Conservation (phyloP, 345 rosid species). For the Pistacia vera region DNA sequence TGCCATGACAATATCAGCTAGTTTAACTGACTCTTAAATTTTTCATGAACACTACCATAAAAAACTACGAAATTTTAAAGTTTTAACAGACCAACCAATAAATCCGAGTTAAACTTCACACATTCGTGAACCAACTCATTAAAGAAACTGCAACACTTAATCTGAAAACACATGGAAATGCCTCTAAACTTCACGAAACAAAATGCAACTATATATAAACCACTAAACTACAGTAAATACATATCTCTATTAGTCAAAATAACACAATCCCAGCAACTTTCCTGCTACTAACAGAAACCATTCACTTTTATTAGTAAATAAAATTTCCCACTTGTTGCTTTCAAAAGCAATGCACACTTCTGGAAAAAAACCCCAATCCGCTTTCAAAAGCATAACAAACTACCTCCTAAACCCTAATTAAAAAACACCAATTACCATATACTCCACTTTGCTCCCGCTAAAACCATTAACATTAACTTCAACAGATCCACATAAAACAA, state of each 20-base stretch:
- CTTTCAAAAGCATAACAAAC: neutral
- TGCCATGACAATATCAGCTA: neutral
- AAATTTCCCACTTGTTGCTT: neutral
- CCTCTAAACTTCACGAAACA: neutral
- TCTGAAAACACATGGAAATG: neutral
- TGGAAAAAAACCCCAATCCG: neutral
- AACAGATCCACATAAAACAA: conserved; percentile 4
- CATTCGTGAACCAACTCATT: neutral
- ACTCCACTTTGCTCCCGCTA: neutral
- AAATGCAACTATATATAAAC: neutral
- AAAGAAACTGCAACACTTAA: too few relatives aligned
- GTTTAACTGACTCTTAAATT: neutral
- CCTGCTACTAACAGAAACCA: neutral
- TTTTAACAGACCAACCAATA: neutral
- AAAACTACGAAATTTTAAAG: neutral
- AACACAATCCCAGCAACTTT: neutral
- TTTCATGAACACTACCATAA: neutral
- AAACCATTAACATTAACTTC: neutral
- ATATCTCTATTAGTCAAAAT: neutral
- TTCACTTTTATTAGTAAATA: neutral
- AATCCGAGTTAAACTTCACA: neutral
- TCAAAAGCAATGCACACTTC: neutral
- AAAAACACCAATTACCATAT: neutral
- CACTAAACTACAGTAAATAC: neutral
- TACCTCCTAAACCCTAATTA: conserved; percentile 6